phyloP scores from a whole-genome alignment of 2,329 filamentous ascomycete species.

The Microcyclospora tardicrescens region DNA sequence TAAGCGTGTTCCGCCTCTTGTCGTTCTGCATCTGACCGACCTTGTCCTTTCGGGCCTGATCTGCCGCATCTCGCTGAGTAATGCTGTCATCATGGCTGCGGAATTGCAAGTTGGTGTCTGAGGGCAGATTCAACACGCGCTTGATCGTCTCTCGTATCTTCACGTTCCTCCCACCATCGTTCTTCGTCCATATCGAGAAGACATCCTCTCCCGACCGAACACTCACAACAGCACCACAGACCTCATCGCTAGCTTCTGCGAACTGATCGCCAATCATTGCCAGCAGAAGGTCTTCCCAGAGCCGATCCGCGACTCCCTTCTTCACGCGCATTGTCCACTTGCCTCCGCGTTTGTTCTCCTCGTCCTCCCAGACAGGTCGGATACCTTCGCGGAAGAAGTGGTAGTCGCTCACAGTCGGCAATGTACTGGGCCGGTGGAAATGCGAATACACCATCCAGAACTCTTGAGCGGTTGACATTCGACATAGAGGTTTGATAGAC shows the following conservation, averaged over 20 bases:
- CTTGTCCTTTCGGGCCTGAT: constrained; percentile 85
- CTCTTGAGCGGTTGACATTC: constrained; percentile 70
- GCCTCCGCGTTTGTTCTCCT: constrained; percentile 87
- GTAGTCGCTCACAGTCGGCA: constrained; percentile 91
- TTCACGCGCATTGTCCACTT: constrained; percentile 97
- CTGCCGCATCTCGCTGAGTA: constrained; percentile 76
- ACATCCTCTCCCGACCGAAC: constrained; percentile 94
- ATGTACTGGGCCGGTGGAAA: constrained; percentile 72
- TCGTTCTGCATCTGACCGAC: constrained; percentile 30
- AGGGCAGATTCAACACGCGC: constrained; percentile 70
- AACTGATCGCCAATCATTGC: constrained; percentile 92
- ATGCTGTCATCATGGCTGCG: constrained; percentile 96
- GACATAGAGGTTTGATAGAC: constrained; percentile 76
- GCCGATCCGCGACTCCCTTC: constrained; percentile 92
- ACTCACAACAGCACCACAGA: constrained; percentile 88
- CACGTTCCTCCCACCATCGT: constrained; percentile 81
- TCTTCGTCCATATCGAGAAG: constrained; percentile 93
- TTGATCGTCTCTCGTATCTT: constrained; percentile 98
- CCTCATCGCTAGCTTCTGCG: constrained; percentile 78
- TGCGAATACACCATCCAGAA: constrained; percentile 86
- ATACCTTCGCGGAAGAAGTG: constrained; percentile 97
- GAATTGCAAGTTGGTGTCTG: constrained; percentile 84
- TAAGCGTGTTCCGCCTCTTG: constrained; percentile 30
- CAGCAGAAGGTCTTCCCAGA: constrained; percentile 89
- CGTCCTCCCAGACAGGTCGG: constrained; percentile 95